Base-by-base conservation (phyloP, 2,329 filamentous ascomycete species). In the Aureobasidium sp. region DNA sequence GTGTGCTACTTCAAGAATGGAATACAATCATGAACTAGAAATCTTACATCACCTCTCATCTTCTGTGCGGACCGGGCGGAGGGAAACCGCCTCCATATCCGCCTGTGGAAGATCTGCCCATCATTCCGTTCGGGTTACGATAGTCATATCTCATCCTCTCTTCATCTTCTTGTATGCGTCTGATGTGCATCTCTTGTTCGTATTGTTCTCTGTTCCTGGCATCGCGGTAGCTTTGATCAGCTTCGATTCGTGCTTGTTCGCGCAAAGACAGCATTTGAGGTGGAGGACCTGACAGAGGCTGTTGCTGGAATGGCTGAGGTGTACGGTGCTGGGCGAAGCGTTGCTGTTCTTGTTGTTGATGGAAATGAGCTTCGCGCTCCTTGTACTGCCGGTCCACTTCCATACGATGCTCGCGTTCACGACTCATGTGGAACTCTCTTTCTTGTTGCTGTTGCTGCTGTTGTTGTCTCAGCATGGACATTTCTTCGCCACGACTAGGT, bases 401-500 rank as follows among this genome's bases (percentile, higher is more conserved):
- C 44, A 58, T 57, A 8, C 59, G 47, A 27, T 62, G 42, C 52
- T 61, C 58, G 34, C 48, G 48, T 29, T 53, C 58, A 31, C 47
- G 58, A 27, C 44, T 52, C 27, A 61, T 37, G 29, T 53, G 49
- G n/a, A 29, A 61, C 2, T 61, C 37, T 29, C 49, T 63, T 15
- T 59, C 42, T 17, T 53, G 45, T 42, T 68, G 66, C 20, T 68
- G 47, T 34, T 49, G 68, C 15, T 67, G 65, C 53, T 57, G 53
- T 25, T 57, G 53, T 57, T 57, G 53, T 45, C 53, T 45, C 41
- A 57, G 12, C 41, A 57, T 57, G 6, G 17, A 17, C 25, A 63
- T 64, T 31, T 57, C 66, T 20, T 72, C 71, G 4, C 70, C 69
- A 20, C 68, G 68, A 51, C 65, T 68, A 12, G 66, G 56, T n/a